Percentiles rank a stretch among this genome's conserved stretches.
Conservation (phyloP, 306 rosid genomes). For the Ceratonia siliqua region DNA sequence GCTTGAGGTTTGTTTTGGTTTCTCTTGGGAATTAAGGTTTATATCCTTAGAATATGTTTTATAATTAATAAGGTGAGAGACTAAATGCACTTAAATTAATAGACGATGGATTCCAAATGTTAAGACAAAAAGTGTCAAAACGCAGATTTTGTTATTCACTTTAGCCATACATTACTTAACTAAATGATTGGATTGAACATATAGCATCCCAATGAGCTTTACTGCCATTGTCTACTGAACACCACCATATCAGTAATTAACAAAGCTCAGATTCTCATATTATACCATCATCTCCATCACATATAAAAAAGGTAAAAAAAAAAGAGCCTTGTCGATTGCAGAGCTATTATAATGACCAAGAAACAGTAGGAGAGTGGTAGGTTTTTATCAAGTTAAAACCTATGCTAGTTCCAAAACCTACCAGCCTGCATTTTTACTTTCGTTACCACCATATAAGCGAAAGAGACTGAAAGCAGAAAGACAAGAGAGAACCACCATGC, state of each 20-base stretch:
- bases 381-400: neutral
- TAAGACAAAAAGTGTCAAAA: too few species aligned
- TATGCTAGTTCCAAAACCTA: conserved; percentile 26
- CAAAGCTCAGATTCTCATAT: neutral
- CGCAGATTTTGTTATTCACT: too few species aligned
- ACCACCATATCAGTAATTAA: neutral
- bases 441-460: conserved; percentile 69
- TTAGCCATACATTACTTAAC: too few species aligned
- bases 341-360: conserved; percentile 16
- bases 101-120: too few species aligned
- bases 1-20: too few species aligned
- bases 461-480: conserved; percentile 85
- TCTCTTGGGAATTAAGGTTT: too few species aligned
- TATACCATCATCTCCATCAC: neutral
- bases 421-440: conserved; percentile 47
- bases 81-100: too few species aligned
- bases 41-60: too few species aligned
- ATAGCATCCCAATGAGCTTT: too few species aligned
- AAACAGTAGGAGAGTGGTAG: neutral
- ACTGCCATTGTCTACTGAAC: too few species aligned
- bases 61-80: too few species aligned
- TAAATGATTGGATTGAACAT: too few species aligned
- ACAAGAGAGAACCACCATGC: conserved; percentile 60
- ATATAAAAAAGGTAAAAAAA: neutral
- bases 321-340: neutral